A percentile compares a stretch with the other conserved stretches of the same genome.
phyloP scores from a whole-genome alignment of 1,284 basidiomycete genomes.

The Schizopora paradoxa region DNA sequence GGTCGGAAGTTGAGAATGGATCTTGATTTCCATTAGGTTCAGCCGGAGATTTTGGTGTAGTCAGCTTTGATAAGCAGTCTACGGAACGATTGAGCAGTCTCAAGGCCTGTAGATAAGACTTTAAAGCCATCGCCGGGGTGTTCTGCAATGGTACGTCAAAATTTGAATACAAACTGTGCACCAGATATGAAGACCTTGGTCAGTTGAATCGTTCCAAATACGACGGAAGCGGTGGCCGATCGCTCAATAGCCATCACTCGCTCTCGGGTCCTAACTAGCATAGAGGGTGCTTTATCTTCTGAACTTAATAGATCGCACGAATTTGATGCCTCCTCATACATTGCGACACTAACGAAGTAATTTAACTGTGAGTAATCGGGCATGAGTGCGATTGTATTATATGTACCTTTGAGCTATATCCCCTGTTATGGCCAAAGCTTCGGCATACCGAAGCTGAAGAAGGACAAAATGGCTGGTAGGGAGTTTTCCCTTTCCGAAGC shows the following conservation, averaged over 20 bases:
- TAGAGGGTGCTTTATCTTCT: constrained; percentile 44
- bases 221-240: constrained; percentile 64
- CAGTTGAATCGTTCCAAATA: constrained; percentile 64
- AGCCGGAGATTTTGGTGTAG: constrained; percentile 29
- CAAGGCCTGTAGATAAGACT: constrained; percentile 63
- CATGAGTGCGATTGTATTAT: not conserved
- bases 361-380: constrained; percentile 1
- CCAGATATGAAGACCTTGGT: constrained; percentile 42
- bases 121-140: constrained; percentile 55
- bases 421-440: constrained; percentile 57
- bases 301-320: constrained; percentile 37
- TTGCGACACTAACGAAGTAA: constrained; percentile 35
- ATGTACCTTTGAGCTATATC: constrained; percentile 59
- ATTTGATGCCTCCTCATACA: constrained; percentile 54
- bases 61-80: constrained; percentile 63
- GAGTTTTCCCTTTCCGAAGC: constrained; percentile 38
- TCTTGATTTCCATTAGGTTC: constrained; percentile 39
- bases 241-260: constrained; percentile 59
- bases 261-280: constrained; percentile 50
- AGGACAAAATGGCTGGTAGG: constrained; percentile 45
- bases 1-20: constrained; percentile 50
- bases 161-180: constrained; percentile 6
- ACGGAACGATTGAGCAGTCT: constrained; percentile 78
- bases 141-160: constrained; percentile 40
- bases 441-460: constrained; percentile 63